These are phyloP conservation scores for Pseudogymnoascus sp. DNA, from an alignment of 2,329 filamentous ascomycete species.

Conservation along the genomic window DNA sequence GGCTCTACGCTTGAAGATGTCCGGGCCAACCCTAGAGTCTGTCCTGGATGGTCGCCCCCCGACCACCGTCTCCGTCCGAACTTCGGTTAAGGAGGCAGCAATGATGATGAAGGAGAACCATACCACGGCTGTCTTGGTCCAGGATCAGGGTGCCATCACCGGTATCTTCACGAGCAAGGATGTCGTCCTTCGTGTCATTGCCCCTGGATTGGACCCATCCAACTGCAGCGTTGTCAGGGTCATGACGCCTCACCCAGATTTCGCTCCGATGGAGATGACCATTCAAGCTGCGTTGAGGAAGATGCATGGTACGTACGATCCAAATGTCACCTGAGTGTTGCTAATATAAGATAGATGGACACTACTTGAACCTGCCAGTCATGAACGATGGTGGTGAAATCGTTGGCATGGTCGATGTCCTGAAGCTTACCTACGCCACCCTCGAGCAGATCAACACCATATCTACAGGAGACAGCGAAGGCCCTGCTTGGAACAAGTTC, in stretches of 20 bases:
- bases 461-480: conserved; percentile 78
- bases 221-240: conserved; percentile 97
- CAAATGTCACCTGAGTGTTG: conserved; percentile 15
- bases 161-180: conserved; percentile 99
- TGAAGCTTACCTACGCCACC: conserved; percentile 96
- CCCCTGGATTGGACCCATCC: conserved; percentile 83
- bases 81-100: conserved; percentile 92
- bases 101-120: conserved; percentile 98
- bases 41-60: conserved; percentile 88
- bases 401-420: conserved; percentile 97
- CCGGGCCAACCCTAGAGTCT: conserved; percentile 88
- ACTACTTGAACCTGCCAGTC: conserved; percentile 95
- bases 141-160: conserved; percentile 94
- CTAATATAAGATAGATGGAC: conserved; percentile 59
- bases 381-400: conserved; percentile 98
- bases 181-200: conserved; percentile 94
- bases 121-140: conserved; percentile 90
- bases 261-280: conserved; percentile 97
- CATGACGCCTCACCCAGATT: conserved; percentile 98
- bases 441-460: conserved; percentile 97
- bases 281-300: conserved; percentile 96
- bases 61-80: conserved; percentile 89
- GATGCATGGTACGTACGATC: conserved; percentile 78
- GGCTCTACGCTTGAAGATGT: conserved; percentile 92
- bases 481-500: conserved; percentile 99